phyloP scores from a whole-genome alignment of 805 yeast genomes.

The Nakazawaea laoshanensis region DNA sequence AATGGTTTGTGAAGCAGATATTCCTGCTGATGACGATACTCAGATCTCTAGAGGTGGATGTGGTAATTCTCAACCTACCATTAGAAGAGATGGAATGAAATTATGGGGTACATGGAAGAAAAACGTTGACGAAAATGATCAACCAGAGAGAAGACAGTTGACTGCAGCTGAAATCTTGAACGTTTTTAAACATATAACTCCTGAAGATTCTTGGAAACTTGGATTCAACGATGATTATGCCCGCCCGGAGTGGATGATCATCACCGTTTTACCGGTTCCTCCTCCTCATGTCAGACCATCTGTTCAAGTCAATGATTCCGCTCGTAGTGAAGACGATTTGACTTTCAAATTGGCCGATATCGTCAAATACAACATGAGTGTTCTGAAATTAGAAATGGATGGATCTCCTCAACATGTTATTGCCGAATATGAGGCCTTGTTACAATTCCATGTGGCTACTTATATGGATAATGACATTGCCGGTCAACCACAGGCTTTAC shows the following conservation, averaged over 20 bases:
- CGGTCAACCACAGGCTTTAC: conserved; percentile 98
- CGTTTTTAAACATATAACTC: conserved; percentile 84
- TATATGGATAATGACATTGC: conserved; percentile 99
- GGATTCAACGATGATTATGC: conserved; percentile 96
- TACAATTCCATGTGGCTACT: conserved; percentile 97
- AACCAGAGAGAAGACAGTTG: conserved; percentile 85
- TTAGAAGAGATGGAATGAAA: conserved; percentile 92
- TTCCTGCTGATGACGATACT: conserved; percentile 49
- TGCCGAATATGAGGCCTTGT: conserved; percentile 88
- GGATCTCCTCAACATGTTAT: conserved; percentile 99
- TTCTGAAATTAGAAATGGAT: conserved; percentile 95
- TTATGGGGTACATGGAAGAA: conserved; percentile 98
- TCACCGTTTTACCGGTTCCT: conserved; percentile 97
- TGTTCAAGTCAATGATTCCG: conserved; percentile 95
- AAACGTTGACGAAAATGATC: conserved; percentile 69
- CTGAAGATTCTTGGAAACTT: conserved; percentile 70
- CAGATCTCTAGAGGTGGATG: conserved; percentile 86
- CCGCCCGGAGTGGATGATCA: conserved; percentile 97
- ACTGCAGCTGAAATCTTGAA: conserved; percentile 85
- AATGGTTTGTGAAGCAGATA: conserved; percentile 91
- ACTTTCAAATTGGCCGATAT: conserved; percentile 97
- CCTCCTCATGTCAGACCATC: conserved; percentile 99
- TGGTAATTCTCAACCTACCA: conserved; percentile 93
- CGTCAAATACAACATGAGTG: conserved; percentile 91
- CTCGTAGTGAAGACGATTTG: conserved; percentile 98